Conservation (phyloP, 1,284 basidiomycete species). For the Vanrija sp. region DNA sequence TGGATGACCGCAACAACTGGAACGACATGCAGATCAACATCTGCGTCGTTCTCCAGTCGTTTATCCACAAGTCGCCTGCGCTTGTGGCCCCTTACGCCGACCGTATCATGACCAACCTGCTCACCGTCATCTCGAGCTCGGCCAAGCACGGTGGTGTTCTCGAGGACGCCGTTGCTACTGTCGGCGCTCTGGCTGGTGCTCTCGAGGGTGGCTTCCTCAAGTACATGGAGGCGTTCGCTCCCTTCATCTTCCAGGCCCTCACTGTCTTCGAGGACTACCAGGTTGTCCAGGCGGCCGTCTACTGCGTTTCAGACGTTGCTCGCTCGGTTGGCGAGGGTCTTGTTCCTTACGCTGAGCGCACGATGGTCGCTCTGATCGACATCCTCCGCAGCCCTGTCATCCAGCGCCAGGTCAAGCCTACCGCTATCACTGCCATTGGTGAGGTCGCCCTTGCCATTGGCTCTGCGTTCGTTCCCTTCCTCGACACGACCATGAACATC, state of each 20-base stretch:
- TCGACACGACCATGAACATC: slow-evolving; percentile 86
- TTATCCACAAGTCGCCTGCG: slow-evolving; percentile 75
- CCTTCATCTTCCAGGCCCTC: slow-evolving; percentile 84
- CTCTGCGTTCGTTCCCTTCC: slow-evolving; percentile 78
- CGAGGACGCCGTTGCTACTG: slow-evolving; percentile 93
- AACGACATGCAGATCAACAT: slow-evolving; percentile 96
- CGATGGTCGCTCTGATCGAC: slow-evolving; percentile 88
- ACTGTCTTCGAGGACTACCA: slow-evolving; percentile 92
- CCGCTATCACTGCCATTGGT: slow-evolving; percentile 90
- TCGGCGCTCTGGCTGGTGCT: slow-evolving; percentile 77
- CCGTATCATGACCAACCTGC: slow-evolving; percentile 88
- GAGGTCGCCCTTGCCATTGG: slow-evolving; percentile 95
- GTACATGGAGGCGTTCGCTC: slow-evolving; percentile 86
- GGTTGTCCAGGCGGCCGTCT: slow-evolving; percentile 91
- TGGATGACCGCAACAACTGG: slow-evolving; percentile 98
- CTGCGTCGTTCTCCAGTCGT: slow-evolving; percentile 81
- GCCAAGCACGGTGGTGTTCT: slow-evolving; percentile 93
- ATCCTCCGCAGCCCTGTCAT: slow-evolving; percentile 88
- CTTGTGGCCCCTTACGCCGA: slow-evolving; percentile 87
- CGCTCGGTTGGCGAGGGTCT: slow-evolving; percentile 83
- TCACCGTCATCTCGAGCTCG: slow-evolving; percentile 79
- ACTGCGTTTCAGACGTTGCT: slow-evolving; percentile 91
- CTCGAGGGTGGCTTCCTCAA: slow-evolving; percentile 81
- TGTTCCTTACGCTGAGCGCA: slow-evolving; percentile 73
- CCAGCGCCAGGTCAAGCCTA: slow-evolving; percentile 93